A percentile compares a stretch with the other conserved stretches of the same genome.
These are phyloP conservation scores for Podosphaera leucotricha DNA, from an alignment of 2,329 filamentous ascomycete genomes.

Conservation along the genomic window DNA sequence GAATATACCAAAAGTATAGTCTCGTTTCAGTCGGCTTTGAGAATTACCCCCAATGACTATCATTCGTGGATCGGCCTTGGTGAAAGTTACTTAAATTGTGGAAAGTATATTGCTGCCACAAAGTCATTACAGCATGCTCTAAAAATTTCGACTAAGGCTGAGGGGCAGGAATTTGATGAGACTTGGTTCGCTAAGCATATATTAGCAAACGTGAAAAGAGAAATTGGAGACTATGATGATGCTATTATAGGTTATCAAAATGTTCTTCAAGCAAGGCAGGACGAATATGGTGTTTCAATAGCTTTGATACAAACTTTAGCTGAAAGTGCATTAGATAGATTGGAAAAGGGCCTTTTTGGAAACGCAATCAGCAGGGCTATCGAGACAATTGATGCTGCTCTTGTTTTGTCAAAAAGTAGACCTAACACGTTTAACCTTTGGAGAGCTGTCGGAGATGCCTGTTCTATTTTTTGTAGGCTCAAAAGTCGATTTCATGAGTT, in stretches of 20 bases:
- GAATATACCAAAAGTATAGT: constrained; percentile 74
- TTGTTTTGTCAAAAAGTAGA: constrained; percentile 32
- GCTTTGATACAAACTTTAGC: constrained; percentile 72
- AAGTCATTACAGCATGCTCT: constrained; percentile 77
- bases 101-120: constrained; percentile 77
- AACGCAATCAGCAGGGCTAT: constrained; percentile 50
- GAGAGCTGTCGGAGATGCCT: constrained; percentile 80
- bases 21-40: constrained; percentile 72
- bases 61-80: constrained; percentile 90
- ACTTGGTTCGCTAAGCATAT: constrained; percentile 95
- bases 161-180: constrained; percentile 34
- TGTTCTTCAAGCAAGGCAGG: constrained; percentile 42
- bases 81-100: constrained; percentile 92
- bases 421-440: constrained; percentile 74
- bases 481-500: constrained; percentile 42
- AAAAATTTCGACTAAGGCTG: constrained; percentile 38
- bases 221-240: constrained; percentile 72
- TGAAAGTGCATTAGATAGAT: constrained; percentile 52
- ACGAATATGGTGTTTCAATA: constrained; percentile 69
- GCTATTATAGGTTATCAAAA: constrained; percentile 54
- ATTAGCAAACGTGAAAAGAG: constrained; percentile 81
- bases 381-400: constrained; percentile 45
- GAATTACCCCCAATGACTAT: constrained; percentile 68
- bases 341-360: constrained; percentile 71
- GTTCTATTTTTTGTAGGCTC: constrained; percentile 58